A percentile compares a stretch with the other conserved stretches of the same genome.
Evolutionary conservation across 108 stramenopile genomes (phyloP).

Genomic region (Aurantiochytrium sp.): DNA sequence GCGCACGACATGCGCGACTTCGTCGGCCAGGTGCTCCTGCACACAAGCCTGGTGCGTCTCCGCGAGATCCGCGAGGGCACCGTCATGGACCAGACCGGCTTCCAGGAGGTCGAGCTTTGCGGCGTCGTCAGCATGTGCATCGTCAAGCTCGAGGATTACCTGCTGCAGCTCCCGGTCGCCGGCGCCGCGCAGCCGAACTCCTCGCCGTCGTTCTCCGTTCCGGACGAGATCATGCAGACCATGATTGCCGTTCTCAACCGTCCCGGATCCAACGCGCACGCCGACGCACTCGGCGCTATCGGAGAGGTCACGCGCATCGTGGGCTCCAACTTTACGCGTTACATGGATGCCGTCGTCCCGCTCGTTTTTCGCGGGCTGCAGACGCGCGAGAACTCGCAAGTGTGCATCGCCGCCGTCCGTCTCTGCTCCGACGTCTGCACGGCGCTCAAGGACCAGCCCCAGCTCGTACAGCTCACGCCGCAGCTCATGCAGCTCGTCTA

Average conservation of each 20-base stretch:
- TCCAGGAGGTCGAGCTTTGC: neutral
- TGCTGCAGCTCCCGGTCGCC: neutral
- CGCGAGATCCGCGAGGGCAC: neutral
- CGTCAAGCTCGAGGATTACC: neutral
- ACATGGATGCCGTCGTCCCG: neutral
- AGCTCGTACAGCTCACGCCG: neutral
- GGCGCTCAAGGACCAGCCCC: neutral
- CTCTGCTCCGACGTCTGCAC: neutral
- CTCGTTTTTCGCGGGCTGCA: neutral
- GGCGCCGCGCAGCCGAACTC: neutral
- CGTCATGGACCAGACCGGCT: neutral
- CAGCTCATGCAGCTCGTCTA: neutral
- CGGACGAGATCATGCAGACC: neutral
- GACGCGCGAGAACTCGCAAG: neutral
- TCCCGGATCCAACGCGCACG: neutral
- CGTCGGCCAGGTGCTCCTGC: neutral
- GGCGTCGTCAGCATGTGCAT: neutral
- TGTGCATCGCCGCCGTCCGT: conserved; percentile 7
- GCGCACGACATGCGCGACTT: neutral
- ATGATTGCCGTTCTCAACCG: conserved; percentile 3
- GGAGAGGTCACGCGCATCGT: conserved; percentile 9
- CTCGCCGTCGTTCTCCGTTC: neutral
- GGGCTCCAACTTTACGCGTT: neutral
- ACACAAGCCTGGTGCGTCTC: neutral
- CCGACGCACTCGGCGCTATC: neutral